Percentiles rank a stretch among this genome's conserved stretches.
phyloP scores from a whole-genome alignment of 371 early-diverging fungal species.

The Cokeromyces recurvatus region DNA sequence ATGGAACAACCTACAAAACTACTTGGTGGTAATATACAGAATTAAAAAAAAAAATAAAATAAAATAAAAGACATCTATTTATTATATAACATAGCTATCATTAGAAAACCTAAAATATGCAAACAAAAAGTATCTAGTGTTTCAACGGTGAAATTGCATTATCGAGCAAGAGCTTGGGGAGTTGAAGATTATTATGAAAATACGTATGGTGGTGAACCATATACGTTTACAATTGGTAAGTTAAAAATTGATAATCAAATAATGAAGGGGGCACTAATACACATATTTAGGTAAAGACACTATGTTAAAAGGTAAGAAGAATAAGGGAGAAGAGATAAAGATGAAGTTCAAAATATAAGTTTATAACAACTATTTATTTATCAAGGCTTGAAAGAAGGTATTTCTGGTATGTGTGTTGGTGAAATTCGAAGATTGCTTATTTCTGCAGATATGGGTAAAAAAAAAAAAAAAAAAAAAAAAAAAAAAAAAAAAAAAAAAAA shows the following conservation, averaged over 20 bases:
- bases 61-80: neutral
- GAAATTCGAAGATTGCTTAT: constrained; percentile 63
- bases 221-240: constrained; percentile 23
- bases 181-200: constrained; percentile 24
- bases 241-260: too few species aligned
- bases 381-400: constrained; percentile 67
- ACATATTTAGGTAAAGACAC: constrained; percentile 22
- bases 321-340: too few species aligned
- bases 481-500: neutral
- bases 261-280: too few species aligned
- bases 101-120: constrained; percentile 22
- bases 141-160: constrained; percentile 26
- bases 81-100: constrained; percentile 3
- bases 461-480: too few species aligned
- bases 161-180: constrained; percentile 30
- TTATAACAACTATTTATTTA: too few species aligned
- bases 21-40: constrained; percentile 22
- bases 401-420: constrained; percentile 68
- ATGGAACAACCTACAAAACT: constrained; percentile 22
- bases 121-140: constrained; percentile 16
- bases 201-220: constrained; percentile 19
- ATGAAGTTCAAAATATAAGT: too few species aligned
- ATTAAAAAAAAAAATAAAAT: neutral
- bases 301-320: constrained; percentile 29
- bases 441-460: constrained; percentile 44